Base-by-base conservation (phyloP, 2,329 filamentous ascomycete genomes). In the Colletotrichum sp. region DNA sequence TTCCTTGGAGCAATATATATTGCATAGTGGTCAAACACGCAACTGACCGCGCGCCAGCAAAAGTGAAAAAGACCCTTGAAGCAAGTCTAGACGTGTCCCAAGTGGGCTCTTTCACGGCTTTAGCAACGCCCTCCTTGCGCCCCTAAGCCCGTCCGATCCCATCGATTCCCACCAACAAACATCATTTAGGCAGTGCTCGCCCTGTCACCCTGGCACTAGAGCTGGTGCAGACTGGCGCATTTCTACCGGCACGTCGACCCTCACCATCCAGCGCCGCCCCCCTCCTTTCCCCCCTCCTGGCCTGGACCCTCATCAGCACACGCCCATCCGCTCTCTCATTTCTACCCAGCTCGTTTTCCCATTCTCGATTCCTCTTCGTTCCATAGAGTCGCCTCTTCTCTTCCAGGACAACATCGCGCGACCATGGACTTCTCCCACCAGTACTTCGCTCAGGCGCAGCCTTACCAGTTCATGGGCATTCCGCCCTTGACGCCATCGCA, bases 381-480 rank as follows among this genome's bases (percentile, higher is more conserved):
- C 60, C 59, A 32, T 34, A 32, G 28, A 43, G 73, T 57, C 55
- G 73, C 59, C 34, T 55, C 70, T 39, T 59, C 57, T 52, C 30
- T 43, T 26, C 14, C 21, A 73, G 63, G 65, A 60, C 9, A 72
- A 36, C 57, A 75, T 72, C 75, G 64, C 75, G 64, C 78, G 52
- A 76, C 74, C 69, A 91, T 92, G 90, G 89, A 91, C 81, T 92
- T 89, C 83, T 85, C 88, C 63, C 89, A 89, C 77, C 82, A 86
- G 61, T 91, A 89, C 82, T 89, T 86, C 79, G 78, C 86, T 67
- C 85, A 85, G 80, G 81, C 85, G 75, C 88, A 90, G 84, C 84
- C 88, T 66, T 91, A 89, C 83, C 89, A 88, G 79, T 91, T 91
- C 81, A 86, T 91, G 81, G 85, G 86, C 78, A 87, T 91, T 70